Conservation (phyloP, 1,284 basidiomycete species). For the Trichosporon ovoides region DNA sequence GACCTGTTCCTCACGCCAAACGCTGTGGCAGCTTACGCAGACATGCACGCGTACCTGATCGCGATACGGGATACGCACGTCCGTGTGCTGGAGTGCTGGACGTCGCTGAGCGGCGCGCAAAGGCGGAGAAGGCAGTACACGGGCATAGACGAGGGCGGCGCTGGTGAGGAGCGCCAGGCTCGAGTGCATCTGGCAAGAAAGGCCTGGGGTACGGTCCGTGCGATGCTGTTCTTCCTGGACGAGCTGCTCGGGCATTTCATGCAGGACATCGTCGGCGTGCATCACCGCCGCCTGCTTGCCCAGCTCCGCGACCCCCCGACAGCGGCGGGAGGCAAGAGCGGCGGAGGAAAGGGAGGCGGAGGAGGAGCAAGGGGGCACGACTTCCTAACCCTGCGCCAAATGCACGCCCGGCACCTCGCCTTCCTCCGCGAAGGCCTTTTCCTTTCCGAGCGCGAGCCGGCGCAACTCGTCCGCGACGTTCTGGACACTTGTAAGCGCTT, state of each 20-base stretch:
- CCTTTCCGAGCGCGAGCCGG: conserved; percentile 62
- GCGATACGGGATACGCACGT: conserved; percentile 76
- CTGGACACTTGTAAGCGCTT: conserved; percentile 77
- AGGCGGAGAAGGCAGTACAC: conserved; percentile 75
- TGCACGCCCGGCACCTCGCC: conserved; percentile 75
- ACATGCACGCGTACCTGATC: conserved; percentile 74
- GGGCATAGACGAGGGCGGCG: conserved; percentile 77
- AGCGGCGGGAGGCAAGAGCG: not conserved
- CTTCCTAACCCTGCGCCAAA: conserved; percentile 70
- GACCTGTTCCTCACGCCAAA: conserved; percentile 77
- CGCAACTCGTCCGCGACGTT: conserved; percentile 62
- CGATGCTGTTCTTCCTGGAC: conserved; percentile 88
- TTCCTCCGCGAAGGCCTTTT: conserved; percentile 73
- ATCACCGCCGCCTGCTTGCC: conserved; percentile 55
- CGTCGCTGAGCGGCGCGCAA: conserved; percentile 72
- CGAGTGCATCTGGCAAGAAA: conserved; percentile 62
- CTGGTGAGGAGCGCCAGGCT: conserved; percentile 57
- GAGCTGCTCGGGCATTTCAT: conserved; percentile 69
- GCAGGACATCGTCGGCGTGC: conserved; percentile 82
- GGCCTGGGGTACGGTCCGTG: conserved; percentile 78
- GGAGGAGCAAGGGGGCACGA: conserved; percentile 53
- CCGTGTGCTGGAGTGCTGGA: conserved; percentile 73
- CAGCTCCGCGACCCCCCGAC: conserved; percentile 25
- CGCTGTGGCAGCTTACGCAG: conserved; percentile 68
- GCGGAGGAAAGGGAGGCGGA: not conserved